These are phyloP conservation scores for Epichloe gansuensis DNA, from an alignment of 2,329 filamentous ascomycete genomes.

Conservation along the genomic window DNA sequence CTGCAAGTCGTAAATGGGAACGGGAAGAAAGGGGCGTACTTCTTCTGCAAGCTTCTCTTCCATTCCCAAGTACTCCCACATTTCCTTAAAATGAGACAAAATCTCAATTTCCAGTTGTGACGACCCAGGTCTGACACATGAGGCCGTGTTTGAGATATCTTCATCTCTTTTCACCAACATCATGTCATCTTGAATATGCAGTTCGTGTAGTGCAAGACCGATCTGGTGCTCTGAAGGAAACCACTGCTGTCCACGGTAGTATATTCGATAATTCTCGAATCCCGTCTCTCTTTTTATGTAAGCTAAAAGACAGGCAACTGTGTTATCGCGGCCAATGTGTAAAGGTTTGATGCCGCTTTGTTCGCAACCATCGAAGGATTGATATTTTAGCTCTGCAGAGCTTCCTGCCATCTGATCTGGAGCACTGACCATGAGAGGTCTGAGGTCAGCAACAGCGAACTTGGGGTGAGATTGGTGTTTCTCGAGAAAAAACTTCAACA, in stretches of 20 bases:
- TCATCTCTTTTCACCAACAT: constrained; percentile 52
- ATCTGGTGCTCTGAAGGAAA: constrained; percentile 46
- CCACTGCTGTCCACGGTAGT: constrained; percentile 55
- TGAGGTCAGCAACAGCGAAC: constrained; percentile 45
- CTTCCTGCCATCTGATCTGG: constrained; percentile 47
- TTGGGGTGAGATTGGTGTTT: constrained; percentile 49
- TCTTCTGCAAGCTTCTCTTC: constrained; percentile 56
- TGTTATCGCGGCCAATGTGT: constrained; percentile 57
- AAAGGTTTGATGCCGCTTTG: constrained; percentile 50
- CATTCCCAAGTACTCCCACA: constrained; percentile 71
- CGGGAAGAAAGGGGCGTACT: constrained; percentile 28
- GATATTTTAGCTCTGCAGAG: constrained; percentile 55
- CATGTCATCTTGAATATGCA: constrained; percentile 51
- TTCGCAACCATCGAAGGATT: constrained; percentile 52
- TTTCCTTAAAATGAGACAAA: constrained; percentile 65
- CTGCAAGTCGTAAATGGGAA: constrained; percentile 8
- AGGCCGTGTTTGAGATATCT: constrained; percentile 27
- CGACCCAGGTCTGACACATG: constrained; percentile 35
- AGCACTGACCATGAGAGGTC: constrained; percentile 37
- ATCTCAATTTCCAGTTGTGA: constrained; percentile 65
- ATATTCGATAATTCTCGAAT: constrained; percentile 63
- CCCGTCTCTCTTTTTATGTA: constrained; percentile 56
- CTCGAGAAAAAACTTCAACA: constrained; percentile 54
- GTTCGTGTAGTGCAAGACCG: constrained; percentile 51
- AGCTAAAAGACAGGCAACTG: constrained; percentile 53